Evolutionary conservation across 805 yeast genomes (phyloP), one percentile per base, ranked within the genome.

Genomic region (Zygosaccharomyces bailii): DNA sequence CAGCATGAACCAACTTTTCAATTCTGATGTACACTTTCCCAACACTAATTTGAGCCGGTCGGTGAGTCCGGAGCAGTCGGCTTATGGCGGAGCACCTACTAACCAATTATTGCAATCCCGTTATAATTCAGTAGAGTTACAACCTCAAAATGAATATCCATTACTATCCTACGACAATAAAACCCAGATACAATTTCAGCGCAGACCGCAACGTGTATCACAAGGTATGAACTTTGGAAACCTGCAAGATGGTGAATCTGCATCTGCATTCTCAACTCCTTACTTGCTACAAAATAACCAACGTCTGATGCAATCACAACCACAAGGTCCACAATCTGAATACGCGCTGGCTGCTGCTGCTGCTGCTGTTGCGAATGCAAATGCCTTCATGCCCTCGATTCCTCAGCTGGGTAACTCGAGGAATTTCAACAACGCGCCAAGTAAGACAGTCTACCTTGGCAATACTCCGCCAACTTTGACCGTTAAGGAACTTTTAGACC

Each of bases 391-490:
- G 24, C 42, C 57, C 7, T 43, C 43, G n/a, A 37, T 43, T 19
- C 42, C 52, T 10, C 62, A 54, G 19, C 32, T 54, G n/a, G 52
- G 51, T 33, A 51, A 52, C 40, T 54, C 61, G 8, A 47, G 58
- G 30, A 69, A 63, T 48, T 68, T 67, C 51, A 63, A 61, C 18
- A 53, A 65, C 32, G 83, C 84, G 2, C 85, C 85, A 30, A 82
- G 89, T 16, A 79, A 97, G 63, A 88, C 97, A 0, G 95, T 91
- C 7, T 87, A 88, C 60, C 71, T 91, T 56, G 96, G 96, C 11
- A 88, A 87, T 60, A 76, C 91, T 30, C 96, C 98, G 1, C 67
- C 75, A n/a, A 85, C 83, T 49, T 74, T 89, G 46, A 79, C 89
- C 14, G 80, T 91, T 4, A 80, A 84, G 55, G 96, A 87, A 57